These are phyloP conservation scores for Beauveria brongniartii DNA, from an alignment of 2,329 filamentous ascomycete species.

Conservation along the genomic window DNA sequence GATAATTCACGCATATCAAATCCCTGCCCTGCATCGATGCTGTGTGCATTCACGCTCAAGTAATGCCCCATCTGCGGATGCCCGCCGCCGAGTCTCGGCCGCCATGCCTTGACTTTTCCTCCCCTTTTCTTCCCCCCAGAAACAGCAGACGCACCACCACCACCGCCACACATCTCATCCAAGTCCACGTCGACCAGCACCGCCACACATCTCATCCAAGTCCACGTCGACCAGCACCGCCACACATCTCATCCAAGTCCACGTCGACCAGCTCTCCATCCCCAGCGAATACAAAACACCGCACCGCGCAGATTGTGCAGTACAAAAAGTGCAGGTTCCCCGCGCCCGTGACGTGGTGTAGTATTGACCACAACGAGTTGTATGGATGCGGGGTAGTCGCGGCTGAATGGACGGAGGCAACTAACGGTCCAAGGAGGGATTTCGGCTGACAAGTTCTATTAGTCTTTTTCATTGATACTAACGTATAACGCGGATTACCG, in stretches of 20 bases:
- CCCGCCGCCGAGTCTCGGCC: too few species aligned
- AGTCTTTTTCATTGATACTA: too few species aligned
- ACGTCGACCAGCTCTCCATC: not conserved
- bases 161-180: too few species aligned
- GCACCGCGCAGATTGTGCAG: conserved; percentile 3
- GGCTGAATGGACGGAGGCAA: not conserved
- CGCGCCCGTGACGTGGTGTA: not conserved
- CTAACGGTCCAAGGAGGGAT: too few species aligned
- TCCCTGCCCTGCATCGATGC: too few species aligned
- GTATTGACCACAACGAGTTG: not conserved
- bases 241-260: not conserved
- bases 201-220: not conserved
- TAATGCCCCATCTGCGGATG: too few species aligned
- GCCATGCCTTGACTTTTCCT: too few species aligned
- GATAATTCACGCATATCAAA: too few species aligned
- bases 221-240: not conserved
- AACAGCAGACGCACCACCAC: not conserved
- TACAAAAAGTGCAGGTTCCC: conserved; percentile 3
- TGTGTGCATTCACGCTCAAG: too few species aligned
- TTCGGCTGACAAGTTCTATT: too few species aligned
- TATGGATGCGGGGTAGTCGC: not conserved
- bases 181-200: not conserved
- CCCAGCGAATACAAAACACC: conserved; percentile 3
- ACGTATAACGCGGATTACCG: conserved; percentile 13
- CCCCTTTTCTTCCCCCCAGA: too few species aligned